A percentile compares a stretch with the other conserved stretches of the same genome.
Conservation (phyloP, 345 rosid species). For the Pelargonium nanum region DNA sequence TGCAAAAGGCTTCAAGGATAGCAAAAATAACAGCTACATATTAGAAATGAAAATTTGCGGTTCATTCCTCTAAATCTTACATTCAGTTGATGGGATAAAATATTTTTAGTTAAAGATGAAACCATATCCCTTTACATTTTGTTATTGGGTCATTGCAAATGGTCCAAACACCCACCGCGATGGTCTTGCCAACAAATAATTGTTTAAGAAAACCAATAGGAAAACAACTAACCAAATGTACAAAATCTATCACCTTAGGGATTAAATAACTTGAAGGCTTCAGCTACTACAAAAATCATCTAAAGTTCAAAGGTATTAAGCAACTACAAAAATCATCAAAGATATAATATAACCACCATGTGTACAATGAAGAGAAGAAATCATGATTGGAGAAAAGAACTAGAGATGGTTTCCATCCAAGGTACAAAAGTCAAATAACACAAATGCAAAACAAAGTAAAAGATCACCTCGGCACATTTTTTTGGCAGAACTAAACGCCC, state of each 20-base stretch:
- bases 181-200: not conserved
- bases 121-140: not conserved
- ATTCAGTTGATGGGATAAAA: not conserved
- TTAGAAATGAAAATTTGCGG: not conserved
- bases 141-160: not conserved
- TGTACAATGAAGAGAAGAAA: not conserved
- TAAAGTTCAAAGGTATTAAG: too few species aligned
- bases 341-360: not conserved
- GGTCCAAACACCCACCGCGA: not conserved
- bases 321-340: not conserved
- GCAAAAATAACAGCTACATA: not conserved
- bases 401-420: not conserved
- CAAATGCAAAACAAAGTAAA: not conserved
- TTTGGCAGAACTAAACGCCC: constrained; percentile 92
- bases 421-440: not conserved
- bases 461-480: constrained; percentile 82
- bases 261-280: too few species aligned
- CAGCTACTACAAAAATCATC: not conserved
- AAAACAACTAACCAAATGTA: not conserved
- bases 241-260: not conserved
- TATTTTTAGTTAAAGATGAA: too few species aligned
- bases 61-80: not conserved
- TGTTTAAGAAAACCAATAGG: not conserved
- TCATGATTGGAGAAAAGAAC: not conserved
- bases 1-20: not conserved